Evolutionary conservation across 495 filamentous ascomycete genomes (phyloP), one percentile per base, ranked within the genome.

Genomic region (Aspergillus bridgeri): DNA sequence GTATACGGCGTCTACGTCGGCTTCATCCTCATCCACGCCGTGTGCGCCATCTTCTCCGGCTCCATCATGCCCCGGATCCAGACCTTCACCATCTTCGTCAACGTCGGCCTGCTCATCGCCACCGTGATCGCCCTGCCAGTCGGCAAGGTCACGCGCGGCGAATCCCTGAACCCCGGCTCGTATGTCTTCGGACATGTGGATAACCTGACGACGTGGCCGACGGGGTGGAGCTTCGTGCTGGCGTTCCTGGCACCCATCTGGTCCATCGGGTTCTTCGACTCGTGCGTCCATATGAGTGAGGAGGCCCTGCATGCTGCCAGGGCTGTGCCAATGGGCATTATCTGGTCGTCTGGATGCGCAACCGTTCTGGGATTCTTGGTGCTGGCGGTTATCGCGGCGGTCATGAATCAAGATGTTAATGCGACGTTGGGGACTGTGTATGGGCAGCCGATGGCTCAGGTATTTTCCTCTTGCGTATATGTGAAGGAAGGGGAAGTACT

Each of bases 61-160:
- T 79, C 76, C n/a, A 73, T 84, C 20, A 89, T 89, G 85, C 83
- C 80, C 8, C 83, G 79, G 58, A 81, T 89, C 45, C 86, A 89
- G 64, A 83, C 82, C 0, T 71, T 80, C 15, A 86, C 83, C 59
- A 85, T 88, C 18, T 75, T 79, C 48, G 74, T 83, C 61, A 89
- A 89, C 60, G 72, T 88, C 59, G 76, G 81, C 19, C 76, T 89
- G 42, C 86, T 88, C 19, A 58, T 83, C 8, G 83, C 83, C 3
- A 86, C 85, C 3, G 79, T 86, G 43, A 84, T 89, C 54, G 86
- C 85, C 0, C 71, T 89, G 1, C 86, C 86, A 3, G 71, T 87
- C 17, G 86, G 85, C 1, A 78, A 75, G 45, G 54, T 68, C 5
- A 53, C 70, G 6, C 69, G 69, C 38, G 63, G 56, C 6, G 65